Percentiles rank a stretch among this genome's conserved stretches.
Evolutionary conservation across 768 basidiomycete genomes (phyloP).

Genomic region (Amanita pallidorosea): DNA sequence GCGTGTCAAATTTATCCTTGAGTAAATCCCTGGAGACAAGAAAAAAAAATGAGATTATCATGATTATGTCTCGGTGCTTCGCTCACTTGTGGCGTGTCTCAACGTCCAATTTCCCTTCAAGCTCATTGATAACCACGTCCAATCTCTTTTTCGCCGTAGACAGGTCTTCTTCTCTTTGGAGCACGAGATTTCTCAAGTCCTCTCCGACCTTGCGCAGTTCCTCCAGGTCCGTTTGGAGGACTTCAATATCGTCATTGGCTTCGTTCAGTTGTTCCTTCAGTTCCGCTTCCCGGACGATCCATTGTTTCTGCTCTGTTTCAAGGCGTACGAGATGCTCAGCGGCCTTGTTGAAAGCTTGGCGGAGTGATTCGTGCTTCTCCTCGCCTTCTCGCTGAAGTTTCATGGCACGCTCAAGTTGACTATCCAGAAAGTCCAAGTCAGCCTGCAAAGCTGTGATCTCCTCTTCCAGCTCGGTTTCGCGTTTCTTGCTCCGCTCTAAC

Average conservation of each 20-base stretch:
- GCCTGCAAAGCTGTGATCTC: slow-evolving; percentile 70
- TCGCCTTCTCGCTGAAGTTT: slow-evolving; percentile 70
- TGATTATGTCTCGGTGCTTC: not conserved
- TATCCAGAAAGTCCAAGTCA: slow-evolving; percentile 78
- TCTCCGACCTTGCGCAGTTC: slow-evolving; percentile 55
- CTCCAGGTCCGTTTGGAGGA: slow-evolving; percentile 45
- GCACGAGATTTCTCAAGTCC: slow-evolving; percentile 56
- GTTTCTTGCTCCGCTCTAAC: slow-evolving; percentile 74
- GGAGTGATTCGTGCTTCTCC: slow-evolving; percentile 63
- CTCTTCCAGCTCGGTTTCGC: slow-evolving; percentile 80
- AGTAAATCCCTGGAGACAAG: slow-evolving; percentile 43
- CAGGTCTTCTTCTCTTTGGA: slow-evolving; percentile 76
- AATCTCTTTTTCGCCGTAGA: slow-evolving; percentile 63
- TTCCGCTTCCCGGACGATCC: slow-evolving; percentile 54
- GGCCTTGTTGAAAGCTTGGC: slow-evolving; percentile 71
- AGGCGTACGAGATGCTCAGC: slow-evolving; percentile 78
- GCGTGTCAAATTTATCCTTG: slow-evolving; percentile 43
- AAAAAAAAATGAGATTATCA: not conserved
- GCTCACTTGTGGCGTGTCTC: slow-evolving; percentile 59
- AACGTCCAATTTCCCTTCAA: slow-evolving; percentile 58
- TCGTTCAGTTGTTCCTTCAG: slow-evolving; percentile 45
- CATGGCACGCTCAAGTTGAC: slow-evolving; percentile 75
- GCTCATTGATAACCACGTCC: slow-evolving; percentile 50
- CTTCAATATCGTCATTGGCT: slow-evolving; percentile 49
- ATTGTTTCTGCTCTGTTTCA: slow-evolving; percentile 66